These are phyloP conservation scores for Azolla pinnata DNA, from an alignment of 75 land plant genomes.

Conservation along the genomic window DNA sequence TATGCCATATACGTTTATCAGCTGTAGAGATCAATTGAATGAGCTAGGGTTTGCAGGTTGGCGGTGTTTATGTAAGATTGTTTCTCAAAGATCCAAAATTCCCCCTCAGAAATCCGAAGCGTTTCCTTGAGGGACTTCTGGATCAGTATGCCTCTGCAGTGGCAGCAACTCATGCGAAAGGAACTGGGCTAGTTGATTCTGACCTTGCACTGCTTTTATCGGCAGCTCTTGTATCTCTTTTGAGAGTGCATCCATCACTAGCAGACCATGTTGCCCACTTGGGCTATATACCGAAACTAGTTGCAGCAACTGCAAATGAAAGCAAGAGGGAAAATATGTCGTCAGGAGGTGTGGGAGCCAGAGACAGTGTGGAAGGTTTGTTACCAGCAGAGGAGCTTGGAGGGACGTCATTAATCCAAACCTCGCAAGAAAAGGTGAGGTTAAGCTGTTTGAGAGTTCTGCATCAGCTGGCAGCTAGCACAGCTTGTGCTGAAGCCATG, in stretches of 20 bases:
- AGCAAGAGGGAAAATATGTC: constrained; percentile 86
- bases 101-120: constrained; percentile 90
- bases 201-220: constrained; percentile 92
- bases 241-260: constrained; percentile 90
- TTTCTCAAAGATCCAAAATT: constrained; percentile 98
- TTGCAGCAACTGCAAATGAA: constrained; percentile 93
- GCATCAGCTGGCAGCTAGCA: constrained; percentile 96
- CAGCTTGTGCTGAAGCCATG: constrained; percentile 99
- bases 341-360: constrained; percentile 34
- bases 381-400: constrained; percentile 55
- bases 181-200: constrained; percentile 51
- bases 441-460: constrained; percentile 92
- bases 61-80: constrained; percentile 97
- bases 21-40: too few species aligned
- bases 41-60: constrained; percentile 54
- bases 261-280: constrained; percentile 96
- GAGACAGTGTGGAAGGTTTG: constrained; percentile 21
- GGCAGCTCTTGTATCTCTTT: constrained; percentile 91
- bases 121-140: constrained; percentile 87
- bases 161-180: constrained; percentile 73
- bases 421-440: constrained; percentile 82
- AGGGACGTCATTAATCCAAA: constrained; percentile 35
- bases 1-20: too few species aligned
- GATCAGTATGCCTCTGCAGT: constrained; percentile 93
- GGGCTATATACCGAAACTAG: constrained; percentile 97